Conservation (phyloP, 768 basidiomycete genomes). For the Saitozyma podzolica region DNA sequence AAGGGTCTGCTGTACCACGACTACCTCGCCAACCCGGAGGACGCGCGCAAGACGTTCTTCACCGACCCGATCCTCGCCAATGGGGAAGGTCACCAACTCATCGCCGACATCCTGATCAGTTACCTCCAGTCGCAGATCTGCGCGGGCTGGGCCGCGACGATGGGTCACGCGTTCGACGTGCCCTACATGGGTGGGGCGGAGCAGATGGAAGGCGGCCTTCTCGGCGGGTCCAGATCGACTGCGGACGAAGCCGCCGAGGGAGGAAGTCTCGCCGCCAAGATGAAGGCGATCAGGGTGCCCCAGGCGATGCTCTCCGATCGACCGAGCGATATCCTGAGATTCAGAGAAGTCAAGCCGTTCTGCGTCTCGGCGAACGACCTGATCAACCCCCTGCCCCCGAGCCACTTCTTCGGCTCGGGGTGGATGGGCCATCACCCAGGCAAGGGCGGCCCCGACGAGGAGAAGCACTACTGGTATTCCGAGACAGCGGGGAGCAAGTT, state of each 20-base stretch:
- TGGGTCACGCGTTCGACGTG: slow-evolving; percentile 67
- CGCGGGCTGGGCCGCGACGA: slow-evolving; percentile 73
- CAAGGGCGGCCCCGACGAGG: slow-evolving; percentile 56
- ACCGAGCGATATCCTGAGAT: slow-evolving; percentile 58
- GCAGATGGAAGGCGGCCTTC: slow-evolving; percentile 1
- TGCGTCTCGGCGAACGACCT: slow-evolving; percentile 95
- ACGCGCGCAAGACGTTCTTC: slow-evolving; percentile 68
- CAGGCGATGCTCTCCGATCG: slow-evolving; percentile 67
- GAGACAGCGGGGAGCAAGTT: slow-evolving; percentile 76
- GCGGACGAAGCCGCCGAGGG: slow-evolving; percentile 35
- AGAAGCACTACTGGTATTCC: slow-evolving; percentile 86
- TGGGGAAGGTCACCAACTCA: slow-evolving; percentile 72
- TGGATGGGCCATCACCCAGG: slow-evolving; percentile 78
- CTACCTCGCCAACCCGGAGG: slow-evolving; percentile 72
- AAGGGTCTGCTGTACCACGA: slow-evolving; percentile 79
- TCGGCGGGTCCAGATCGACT: slow-evolving; percentile 11
- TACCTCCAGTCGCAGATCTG: slow-evolving; percentile 91
- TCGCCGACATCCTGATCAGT: slow-evolving; percentile 82
- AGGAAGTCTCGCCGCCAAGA: slow-evolving; percentile 52
- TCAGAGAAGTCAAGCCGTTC: slow-evolving; percentile 83
- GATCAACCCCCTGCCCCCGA: slow-evolving; percentile 91
- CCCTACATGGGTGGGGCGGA: slow-evolving; percentile 54
- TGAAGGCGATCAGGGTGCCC: slow-evolving; percentile 63
- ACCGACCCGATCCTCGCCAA: slow-evolving; percentile 82
- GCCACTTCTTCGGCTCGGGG: slow-evolving; percentile 87